Percentiles rank a stretch among this genome's conserved stretches.
Conservation (phyloP, 2,329 filamentous ascomycete species). For the Pyrenochaeta sp. region DNA sequence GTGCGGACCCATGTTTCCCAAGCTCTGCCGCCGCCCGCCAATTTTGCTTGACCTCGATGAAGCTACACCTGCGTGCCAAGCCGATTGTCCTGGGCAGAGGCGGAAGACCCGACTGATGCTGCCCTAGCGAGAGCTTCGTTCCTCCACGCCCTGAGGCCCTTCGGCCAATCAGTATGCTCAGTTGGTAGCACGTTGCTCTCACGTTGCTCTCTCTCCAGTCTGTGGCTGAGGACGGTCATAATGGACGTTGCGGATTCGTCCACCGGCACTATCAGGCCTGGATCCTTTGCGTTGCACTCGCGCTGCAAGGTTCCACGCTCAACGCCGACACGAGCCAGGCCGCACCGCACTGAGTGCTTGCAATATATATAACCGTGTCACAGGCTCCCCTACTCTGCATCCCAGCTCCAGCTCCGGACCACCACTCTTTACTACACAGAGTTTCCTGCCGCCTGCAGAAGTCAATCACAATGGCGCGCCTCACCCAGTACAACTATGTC, state of each 20-base stretch:
- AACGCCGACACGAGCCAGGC: constrained; percentile 15
- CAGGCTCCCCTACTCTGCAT: constrained; percentile 14
- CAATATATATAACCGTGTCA: constrained; percentile 30
- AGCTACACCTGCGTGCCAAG: no score
- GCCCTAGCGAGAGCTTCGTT: neutral
- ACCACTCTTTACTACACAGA: constrained; percentile 19
- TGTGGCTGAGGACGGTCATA: constrained; percentile 17
- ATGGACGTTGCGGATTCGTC: constrained; percentile 14
- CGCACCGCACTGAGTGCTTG: constrained; percentile 18
- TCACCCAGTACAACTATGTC: constrained; percentile 67
- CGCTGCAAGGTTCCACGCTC: constrained; percentile 11
- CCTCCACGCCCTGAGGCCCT: constrained; percentile 1
- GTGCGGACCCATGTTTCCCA: constrained; percentile 1
- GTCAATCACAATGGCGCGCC: constrained; percentile 27
- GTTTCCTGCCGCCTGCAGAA: constrained; percentile 19
- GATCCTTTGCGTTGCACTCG: constrained; percentile 15
- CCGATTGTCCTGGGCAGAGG: no score
- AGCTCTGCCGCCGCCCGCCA: constrained; percentile 7
- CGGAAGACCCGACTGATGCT: neutral
- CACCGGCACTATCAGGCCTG: constrained; percentile 17
- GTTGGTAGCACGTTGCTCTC: constrained; percentile 23
- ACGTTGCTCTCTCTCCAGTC: constrained; percentile 10
- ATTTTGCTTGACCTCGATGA: constrained; percentile 12
- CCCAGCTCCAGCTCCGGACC: constrained; percentile 24
- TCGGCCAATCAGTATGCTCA: constrained; percentile 20